phyloP scores from a whole-genome alignment of 2,329 filamentous ascomycete genomes.

The Fusarium torulosum region DNA sequence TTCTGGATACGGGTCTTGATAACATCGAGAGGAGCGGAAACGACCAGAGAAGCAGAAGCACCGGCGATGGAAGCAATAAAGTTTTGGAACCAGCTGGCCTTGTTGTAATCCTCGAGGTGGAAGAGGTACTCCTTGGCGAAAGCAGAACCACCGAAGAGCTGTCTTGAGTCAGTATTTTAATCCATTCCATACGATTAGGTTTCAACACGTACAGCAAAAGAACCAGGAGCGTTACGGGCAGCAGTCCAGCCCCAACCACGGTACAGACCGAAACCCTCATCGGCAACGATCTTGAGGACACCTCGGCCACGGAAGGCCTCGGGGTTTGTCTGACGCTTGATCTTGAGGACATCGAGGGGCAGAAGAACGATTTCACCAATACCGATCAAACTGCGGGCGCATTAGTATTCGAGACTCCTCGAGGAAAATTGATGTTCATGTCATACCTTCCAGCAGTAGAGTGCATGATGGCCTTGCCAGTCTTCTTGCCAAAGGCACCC shows the following conservation, averaged over 20 bases:
- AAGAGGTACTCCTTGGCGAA: slow-evolving; percentile 98
- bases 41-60: slow-evolving; percentile 92
- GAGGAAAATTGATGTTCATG: background rate
- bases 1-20: slow-evolving; percentile 99
- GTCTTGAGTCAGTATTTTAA: slow-evolving; percentile 39
- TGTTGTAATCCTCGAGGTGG: slow-evolving; percentile 92
- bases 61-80: slow-evolving; percentile 96
- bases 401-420: slow-evolving; percentile 31
- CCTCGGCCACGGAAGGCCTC: slow-evolving; percentile 97
- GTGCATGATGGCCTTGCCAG: slow-evolving; percentile 97
- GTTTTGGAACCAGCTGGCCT: slow-evolving; percentile 93
- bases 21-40: slow-evolving; percentile 96
- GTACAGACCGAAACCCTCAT: slow-evolving; percentile 96
- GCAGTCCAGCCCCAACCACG: slow-evolving; percentile 98
- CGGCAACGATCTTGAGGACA: slow-evolving; percentile 86
- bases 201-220: slow-evolving; percentile 81
- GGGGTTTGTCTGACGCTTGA: slow-evolving; percentile 99
- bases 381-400: slow-evolving; percentile 80
- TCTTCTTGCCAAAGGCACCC: slow-evolving; percentile 91
- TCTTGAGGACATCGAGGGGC: slow-evolving; percentile 97
- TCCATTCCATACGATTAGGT: background rate
- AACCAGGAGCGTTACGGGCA: slow-evolving; percentile 94
- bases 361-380: slow-evolving; percentile 97
- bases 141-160: slow-evolving; percentile 97
- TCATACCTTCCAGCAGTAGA: slow-evolving; percentile 89